These are phyloP conservation scores for Hirschioporus abietinus DNA, from an alignment of 768 basidiomycete species.

Conservation along the genomic window DNA sequence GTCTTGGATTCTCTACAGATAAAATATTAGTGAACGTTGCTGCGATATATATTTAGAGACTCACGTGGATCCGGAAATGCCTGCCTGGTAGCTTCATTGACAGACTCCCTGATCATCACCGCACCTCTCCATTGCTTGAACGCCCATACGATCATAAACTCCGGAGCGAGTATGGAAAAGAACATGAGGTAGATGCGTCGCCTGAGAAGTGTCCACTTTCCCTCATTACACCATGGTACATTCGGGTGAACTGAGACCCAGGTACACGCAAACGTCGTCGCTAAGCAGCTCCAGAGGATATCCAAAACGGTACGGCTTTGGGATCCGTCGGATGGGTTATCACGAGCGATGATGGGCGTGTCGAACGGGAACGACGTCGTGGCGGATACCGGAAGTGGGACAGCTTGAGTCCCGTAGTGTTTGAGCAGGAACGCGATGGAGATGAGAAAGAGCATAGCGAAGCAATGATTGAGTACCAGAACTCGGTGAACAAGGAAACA, in stretches of 20 bases:
- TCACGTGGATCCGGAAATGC: background rate
- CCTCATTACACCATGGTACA: constrained; percentile 18
- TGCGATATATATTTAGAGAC: background rate
- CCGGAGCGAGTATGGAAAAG: constrained; percentile 22
- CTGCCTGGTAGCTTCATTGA: constrained; percentile 55
- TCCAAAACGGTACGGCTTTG: constrained; percentile 2
- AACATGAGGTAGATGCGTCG: constrained; percentile 19
- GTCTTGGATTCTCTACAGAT: background rate
- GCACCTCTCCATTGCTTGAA: constrained; percentile 13
- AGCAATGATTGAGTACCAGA: constrained; percentile 19
- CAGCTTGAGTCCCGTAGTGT: background rate
- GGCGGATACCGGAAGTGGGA: background rate
- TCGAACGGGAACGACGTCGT: background rate
- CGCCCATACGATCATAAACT: constrained; percentile 25
- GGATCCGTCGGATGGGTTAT: background rate
- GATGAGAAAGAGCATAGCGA: background rate
- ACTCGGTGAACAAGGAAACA: constrained; percentile 22
- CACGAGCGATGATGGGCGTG: background rate
- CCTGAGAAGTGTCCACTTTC: background rate
- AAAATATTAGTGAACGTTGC: no score
- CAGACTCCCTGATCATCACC: constrained; percentile 31
- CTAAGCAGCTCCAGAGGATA: constrained; percentile 24
- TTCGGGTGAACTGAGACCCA: constrained; percentile 28
- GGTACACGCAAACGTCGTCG: constrained; percentile 24
- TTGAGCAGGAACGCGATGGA: background rate